phyloP scores from a whole-genome alignment of 2,329 filamentous ascomycete species.

The Colletotrichum liaoningense region DNA sequence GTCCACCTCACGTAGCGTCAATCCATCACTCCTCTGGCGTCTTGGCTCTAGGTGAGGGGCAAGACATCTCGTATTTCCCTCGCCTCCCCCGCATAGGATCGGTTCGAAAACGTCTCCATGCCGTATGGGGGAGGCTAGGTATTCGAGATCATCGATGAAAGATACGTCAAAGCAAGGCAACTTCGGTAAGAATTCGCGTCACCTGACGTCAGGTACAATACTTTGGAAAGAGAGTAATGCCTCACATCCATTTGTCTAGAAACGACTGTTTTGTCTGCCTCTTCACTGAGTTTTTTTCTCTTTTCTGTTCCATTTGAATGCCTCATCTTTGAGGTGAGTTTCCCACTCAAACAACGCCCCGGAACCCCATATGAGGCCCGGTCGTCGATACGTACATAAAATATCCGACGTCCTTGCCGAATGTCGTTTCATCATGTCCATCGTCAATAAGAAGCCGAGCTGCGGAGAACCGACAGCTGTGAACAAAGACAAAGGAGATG shows the following conservation, averaged over 20 bases:
- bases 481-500: slow-evolving; percentile 6
- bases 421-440: slow-evolving; percentile 33
- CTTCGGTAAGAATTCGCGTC: not conserved
- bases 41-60: slow-evolving; percentile 1
- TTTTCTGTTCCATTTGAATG: not conserved
- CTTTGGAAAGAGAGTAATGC: slow-evolving; percentile 1
- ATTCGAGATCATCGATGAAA: not conserved
- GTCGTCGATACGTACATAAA: slow-evolving; percentile 16
- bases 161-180: not conserved
- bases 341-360: slow-evolving; percentile 10
- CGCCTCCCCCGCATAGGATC: not conserved
- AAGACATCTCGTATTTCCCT: not conserved
- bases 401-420: slow-evolving; percentile 26
- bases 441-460: slow-evolving; percentile 26
- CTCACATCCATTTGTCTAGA: slow-evolving; percentile 25
- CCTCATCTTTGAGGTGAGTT: not conserved
- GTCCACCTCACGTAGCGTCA: not conserved
- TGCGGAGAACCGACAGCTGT: slow-evolving; percentile 15
- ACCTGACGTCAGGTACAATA: not conserved
- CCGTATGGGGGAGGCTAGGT: too few species aligned
- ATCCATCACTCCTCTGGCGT: not conserved
- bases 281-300: not conserved
- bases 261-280: slow-evolving; percentile 10
- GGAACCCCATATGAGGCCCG: slow-evolving; percentile 7
- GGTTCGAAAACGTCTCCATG: not conserved